A percentile compares a stretch with the other conserved stretches of the same genome.
These are phyloP conservation scores for Rhodotorula sp. DNA, from an alignment of 1,284 basidiomycete species.

Conservation along the genomic window DNA sequence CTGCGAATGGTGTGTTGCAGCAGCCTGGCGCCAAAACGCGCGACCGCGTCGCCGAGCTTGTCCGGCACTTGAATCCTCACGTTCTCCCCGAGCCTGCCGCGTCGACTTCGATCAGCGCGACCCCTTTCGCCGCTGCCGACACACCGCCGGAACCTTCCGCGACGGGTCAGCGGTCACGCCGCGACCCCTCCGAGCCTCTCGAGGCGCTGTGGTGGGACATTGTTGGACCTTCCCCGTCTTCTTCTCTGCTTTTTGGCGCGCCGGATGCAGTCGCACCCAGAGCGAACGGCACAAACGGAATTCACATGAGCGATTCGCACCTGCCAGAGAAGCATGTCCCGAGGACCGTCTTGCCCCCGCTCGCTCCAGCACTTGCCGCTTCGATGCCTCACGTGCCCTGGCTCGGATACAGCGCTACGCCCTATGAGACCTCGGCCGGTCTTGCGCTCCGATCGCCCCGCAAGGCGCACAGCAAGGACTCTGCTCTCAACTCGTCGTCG, in stretches of 20 bases:
- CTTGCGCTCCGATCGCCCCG: not conserved
- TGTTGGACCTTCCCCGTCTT: slow-evolving; percentile 22
- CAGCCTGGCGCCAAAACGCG: not conserved
- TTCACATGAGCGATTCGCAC: not conserved
- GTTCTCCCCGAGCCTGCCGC: slow-evolving; percentile 8
- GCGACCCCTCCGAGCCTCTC: slow-evolving; percentile 28
- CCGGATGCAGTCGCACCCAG: not conserved
- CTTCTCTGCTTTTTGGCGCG: slow-evolving; percentile 5
- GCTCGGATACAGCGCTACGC: slow-evolving; percentile 16
- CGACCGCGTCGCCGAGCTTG: slow-evolving; percentile 12
- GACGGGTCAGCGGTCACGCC: not conserved
- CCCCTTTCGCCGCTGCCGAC: not conserved
- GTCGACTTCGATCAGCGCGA: not conserved
- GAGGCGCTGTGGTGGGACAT: slow-evolving; percentile 41
- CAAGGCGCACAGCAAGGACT: slow-evolving; percentile 2
- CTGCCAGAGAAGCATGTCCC: not conserved
- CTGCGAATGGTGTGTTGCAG: not conserved
- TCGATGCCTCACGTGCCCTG: slow-evolving; percentile 33
- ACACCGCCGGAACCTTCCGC: not conserved
- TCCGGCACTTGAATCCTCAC: slow-evolving; percentile 29
- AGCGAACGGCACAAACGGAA: not conserved
- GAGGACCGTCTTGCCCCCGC: not conserved
- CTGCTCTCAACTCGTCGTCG: slow-evolving; percentile 1
- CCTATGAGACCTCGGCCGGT: slow-evolving; percentile 1
- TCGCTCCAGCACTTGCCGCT: slow-evolving; percentile 17